Conservation (phyloP, 805 yeast genomes). For the Blastobotrys chiropterorum region DNA sequence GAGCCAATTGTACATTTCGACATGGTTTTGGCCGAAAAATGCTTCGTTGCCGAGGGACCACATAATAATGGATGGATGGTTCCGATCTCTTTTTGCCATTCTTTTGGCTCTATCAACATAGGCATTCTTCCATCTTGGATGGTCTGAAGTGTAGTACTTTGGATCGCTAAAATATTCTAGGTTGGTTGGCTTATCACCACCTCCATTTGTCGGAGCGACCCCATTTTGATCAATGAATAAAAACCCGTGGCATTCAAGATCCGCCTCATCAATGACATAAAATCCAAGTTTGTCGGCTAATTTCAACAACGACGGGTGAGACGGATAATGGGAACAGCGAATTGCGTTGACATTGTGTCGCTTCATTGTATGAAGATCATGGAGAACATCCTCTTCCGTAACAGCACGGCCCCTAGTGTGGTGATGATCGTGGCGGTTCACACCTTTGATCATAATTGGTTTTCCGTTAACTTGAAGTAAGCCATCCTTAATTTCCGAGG, state of each 20-base stretch:
- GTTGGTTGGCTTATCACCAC: conserved; percentile 9
- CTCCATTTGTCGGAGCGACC: background rate
- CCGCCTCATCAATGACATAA: conserved; percentile 35
- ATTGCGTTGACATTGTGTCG: conserved; percentile 32
- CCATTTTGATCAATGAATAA: conserved; percentile 10
- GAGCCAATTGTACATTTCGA: conserved; percentile 25
- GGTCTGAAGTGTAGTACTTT: conserved; percentile 25
- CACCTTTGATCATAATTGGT: conserved; percentile 29
- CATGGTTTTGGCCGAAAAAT: conserved; percentile 31
- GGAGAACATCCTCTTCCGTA: conserved; percentile 28
- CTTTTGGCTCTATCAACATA: conserved; percentile 32
- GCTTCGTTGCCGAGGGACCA: conserved; percentile 37
- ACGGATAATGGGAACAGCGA: conserved; percentile 33
- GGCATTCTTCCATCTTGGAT: conserved; percentile 30
- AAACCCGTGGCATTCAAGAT: conserved; percentile 35
- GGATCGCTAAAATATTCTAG: conserved; percentile 15
- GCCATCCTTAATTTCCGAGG: conserved; percentile 28
- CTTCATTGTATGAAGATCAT: conserved; percentile 31
- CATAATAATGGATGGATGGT: conserved; percentile 32
- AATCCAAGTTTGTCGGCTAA: conserved; percentile 30
- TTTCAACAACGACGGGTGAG: conserved; percentile 30
- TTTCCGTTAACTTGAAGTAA: conserved; percentile 29
- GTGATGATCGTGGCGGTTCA: conserved; percentile 35
- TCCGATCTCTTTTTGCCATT: conserved; percentile 31
- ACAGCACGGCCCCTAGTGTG: conserved; percentile 32